Base-by-base conservation (phyloP, 1,284 basidiomycete species). In the Heterobasidion occidentale region DNA sequence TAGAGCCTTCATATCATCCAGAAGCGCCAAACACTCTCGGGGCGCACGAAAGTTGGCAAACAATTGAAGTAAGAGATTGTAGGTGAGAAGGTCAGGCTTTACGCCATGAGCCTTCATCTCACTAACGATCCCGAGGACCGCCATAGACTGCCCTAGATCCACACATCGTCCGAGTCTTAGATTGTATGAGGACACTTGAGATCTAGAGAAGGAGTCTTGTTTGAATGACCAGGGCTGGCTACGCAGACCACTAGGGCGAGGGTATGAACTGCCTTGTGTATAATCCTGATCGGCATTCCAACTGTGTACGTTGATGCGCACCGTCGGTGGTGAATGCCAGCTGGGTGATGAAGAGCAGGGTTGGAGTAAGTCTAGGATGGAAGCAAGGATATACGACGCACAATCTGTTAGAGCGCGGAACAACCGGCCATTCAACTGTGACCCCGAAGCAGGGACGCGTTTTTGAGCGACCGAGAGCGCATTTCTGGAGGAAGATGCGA, bases 1-100 rank as follows among this genome's bases (percentile, higher is more conserved):
- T 52, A 80, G 64, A 14, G 77, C 71, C 20, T 75, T 56, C 79
- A 92, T 90, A 62, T 93, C 90, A 35, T 87, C 81, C 50, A 90
- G 73, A 33, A 90, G 78, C 7, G 88, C 89, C 72, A 81, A 80
- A 4, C 84, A 82, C 56, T 88, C 81, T 20, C 73, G 58, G 62
- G 72, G 70, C 15, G 74, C 62, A 2, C 68, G 70, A 35, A 74
- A 67, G 14, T 67, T 60, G 0, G 77, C 74, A 52, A 82, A 74
- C 34, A 77, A 73, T 6, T 70, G 65, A 27, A 90, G 69, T 1
- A 90, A 68, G 2, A 69, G 65, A 57, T 81, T 77, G 67, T 90
- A 91, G 0, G 80, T 78, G 33, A 67, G 58, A 15, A 76, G 51
- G 61, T 83, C 76, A 0, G 88, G 87, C 36, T 58, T 54, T 9